phyloP scores from a whole-genome alignment of 495 filamentous ascomycete species.

The Penicillium diatomitis region DNA sequence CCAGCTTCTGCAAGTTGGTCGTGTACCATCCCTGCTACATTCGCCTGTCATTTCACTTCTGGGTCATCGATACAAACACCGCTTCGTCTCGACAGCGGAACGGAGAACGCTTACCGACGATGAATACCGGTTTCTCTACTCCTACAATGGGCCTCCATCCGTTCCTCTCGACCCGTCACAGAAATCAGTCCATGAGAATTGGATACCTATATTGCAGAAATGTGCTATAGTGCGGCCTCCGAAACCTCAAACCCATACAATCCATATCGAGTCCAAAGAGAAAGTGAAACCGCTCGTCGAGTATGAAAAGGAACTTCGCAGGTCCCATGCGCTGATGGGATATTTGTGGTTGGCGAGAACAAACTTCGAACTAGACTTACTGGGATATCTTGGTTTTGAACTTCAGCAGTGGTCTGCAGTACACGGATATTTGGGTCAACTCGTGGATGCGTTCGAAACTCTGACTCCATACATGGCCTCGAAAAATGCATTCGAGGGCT shows the following conservation, averaged over 20 bases:
- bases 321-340: slow-evolving; percentile 14
- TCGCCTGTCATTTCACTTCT: slow-evolving; percentile 3
- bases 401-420: slow-evolving; percentile 37
- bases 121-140: slow-evolving; percentile 5
- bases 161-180: slow-evolving; percentile 8
- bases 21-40: slow-evolving; percentile 12
- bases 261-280: slow-evolving; percentile 10
- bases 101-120: slow-evolving; percentile 1
- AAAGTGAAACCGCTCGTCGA: slow-evolving; percentile 7
- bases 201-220: slow-evolving; percentile 36
- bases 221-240: slow-evolving; percentile 21
- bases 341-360: slow-evolving; percentile 20
- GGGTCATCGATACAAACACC: slow-evolving; percentile 1
- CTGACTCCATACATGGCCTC: slow-evolving; percentile 11
- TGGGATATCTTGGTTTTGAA: slow-evolving; percentile 36
- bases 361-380: slow-evolving; percentile 21
- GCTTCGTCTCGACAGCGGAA: not conserved
- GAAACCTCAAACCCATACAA: not conserved
- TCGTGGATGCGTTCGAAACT: slow-evolving; percentile 29
- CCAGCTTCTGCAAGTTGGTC: slow-evolving; percentile 28
- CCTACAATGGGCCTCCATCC: slow-evolving; percentile 9
- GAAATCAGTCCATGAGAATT: slow-evolving; percentile 18
- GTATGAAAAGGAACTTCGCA: slow-evolving; percentile 11
- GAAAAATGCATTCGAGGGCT: slow-evolving; percentile 10
- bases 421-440: slow-evolving; percentile 25